Conservation (phyloP, 2,329 filamentous ascomycete genomes). For the Botrytis fabae region DNA sequence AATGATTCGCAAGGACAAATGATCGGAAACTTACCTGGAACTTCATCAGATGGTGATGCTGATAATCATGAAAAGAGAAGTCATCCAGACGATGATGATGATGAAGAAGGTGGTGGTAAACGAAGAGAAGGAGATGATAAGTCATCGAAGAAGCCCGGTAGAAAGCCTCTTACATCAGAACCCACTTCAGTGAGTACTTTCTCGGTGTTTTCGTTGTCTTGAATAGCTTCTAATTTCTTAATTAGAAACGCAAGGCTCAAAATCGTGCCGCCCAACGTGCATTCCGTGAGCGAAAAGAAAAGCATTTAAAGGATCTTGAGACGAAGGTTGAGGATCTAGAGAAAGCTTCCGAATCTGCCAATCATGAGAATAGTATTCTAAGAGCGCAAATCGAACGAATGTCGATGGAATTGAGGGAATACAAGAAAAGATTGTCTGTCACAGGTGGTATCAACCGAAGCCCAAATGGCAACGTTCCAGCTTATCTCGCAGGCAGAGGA, state of each 20-base stretch:
- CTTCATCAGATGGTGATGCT: constrained; percentile 42
- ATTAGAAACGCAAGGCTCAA: constrained; percentile 90
- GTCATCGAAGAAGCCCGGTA: constrained; percentile 88
- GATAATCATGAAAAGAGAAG: constrained; percentile 70
- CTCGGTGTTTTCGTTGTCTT: constrained; percentile 34
- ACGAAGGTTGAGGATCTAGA: constrained; percentile 74
- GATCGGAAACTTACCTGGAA: constrained; percentile 73
- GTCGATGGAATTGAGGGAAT: constrained; percentile 81
- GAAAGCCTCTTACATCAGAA: constrained; percentile 93
- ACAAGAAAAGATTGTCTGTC: constrained; percentile 79
- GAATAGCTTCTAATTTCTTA: constrained; percentile 30
- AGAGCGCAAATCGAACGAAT: constrained; percentile 87
- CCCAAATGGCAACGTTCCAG: constrained; percentile 30
- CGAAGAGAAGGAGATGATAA: constrained; percentile 78
- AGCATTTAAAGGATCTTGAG: constrained; percentile 82
- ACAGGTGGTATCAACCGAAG: constrained; percentile 38
- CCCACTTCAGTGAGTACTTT: constrained; percentile 80
- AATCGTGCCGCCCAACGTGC: constrained; percentile 90
- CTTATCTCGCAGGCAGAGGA: constrained; percentile 45
- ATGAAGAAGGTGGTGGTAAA: constrained; percentile 68
- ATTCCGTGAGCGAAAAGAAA: constrained; percentile 93
- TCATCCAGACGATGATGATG: constrained; percentile 68
- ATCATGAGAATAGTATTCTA: constrained; percentile 80
- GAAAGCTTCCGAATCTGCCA: constrained; percentile 79
- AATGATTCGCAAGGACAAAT: constrained; percentile 61